phyloP scores from a whole-genome alignment of 768 basidiomycete species.

The Russula virescens region DNA sequence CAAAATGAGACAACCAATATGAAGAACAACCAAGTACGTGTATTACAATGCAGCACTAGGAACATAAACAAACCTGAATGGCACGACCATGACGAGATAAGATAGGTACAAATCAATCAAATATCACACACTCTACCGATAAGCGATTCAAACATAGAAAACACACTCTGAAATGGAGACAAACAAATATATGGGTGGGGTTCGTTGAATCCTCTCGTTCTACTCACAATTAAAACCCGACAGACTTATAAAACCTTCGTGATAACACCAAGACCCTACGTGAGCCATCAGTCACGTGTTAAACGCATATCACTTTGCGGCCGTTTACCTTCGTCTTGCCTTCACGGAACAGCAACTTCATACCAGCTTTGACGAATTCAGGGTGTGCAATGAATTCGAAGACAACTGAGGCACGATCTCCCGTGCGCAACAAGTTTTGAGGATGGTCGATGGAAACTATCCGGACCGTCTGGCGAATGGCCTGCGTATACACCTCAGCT shows the following conservation, averaged over 20 bases:
- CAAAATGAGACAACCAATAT: not conserved
- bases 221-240: not conserved
- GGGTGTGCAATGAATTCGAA: constrained; percentile 93
- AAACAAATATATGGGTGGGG: constrained; percentile 44
- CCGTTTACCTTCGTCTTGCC: constrained; percentile 83
- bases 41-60: not conserved
- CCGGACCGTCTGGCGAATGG: constrained; percentile 85
- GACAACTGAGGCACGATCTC: constrained; percentile 88
- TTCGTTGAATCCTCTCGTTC: constrained; percentile 37
- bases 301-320: not conserved
- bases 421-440: constrained; percentile 83
- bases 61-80: not conserved
- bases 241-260: constrained; percentile 51
- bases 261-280: constrained; percentile 71
- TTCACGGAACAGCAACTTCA: constrained; percentile 90
- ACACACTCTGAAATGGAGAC: not conserved
- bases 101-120: not conserved
- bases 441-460: constrained; percentile 90
- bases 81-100: not conserved
- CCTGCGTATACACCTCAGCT: constrained; percentile 39
- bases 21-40: not conserved
- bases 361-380: constrained; percentile 89
- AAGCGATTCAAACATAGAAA: not conserved
- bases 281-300: constrained; percentile 2
- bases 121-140: not conserved